Conservation (phyloP, 179 eudicot genomes). For the Corrigiola litoralis region DNA sequence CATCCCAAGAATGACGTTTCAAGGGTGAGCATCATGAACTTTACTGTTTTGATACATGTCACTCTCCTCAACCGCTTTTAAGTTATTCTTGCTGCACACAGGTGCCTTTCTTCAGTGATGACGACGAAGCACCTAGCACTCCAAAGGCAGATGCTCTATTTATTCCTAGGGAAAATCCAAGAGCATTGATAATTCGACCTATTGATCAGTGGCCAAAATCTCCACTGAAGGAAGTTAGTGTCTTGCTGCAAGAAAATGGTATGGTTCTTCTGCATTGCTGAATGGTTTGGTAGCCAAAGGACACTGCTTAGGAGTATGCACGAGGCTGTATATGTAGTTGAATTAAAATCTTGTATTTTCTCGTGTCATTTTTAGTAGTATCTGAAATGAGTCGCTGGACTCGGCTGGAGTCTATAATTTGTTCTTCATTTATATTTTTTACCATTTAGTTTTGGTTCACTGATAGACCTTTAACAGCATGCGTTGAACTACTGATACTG, state of each 20-base stretch:
- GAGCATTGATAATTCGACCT: slow-evolving; percentile 85
- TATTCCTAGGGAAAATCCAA: slow-evolving; percentile 93
- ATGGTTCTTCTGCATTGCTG: slow-evolving; percentile 8
- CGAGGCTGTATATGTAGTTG: background rate
- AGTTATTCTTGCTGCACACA: slow-evolving; percentile 25
- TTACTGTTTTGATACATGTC: background rate
- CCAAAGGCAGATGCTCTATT: slow-evolving; percentile 93
- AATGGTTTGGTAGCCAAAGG: background rate
- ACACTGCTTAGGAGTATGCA: background rate
- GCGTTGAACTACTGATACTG: background rate
- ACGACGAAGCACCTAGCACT: slow-evolving; percentile 75
- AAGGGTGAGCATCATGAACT: slow-evolving; percentile 41
- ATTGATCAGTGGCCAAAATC: slow-evolving; percentile 71
- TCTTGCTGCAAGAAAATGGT: slow-evolving; percentile 60
- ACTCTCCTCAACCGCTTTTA: too few species aligned
- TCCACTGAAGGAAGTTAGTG: slow-evolving; percentile 36
- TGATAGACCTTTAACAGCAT: background rate
- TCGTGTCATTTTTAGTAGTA: background rate
- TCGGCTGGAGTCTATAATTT: background rate
- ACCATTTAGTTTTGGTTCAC: background rate
- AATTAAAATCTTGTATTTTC: background rate
- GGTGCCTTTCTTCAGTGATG: slow-evolving; percentile 88
- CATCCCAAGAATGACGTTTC: slow-evolving; percentile 69
- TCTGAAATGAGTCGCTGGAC: background rate
- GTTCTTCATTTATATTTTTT: background rate